A percentile compares a stretch with the other conserved stretches of the same genome.
Conservation (phyloP, 129 eudicot genomes). For the Heracleum sosnowskyi region DNA sequence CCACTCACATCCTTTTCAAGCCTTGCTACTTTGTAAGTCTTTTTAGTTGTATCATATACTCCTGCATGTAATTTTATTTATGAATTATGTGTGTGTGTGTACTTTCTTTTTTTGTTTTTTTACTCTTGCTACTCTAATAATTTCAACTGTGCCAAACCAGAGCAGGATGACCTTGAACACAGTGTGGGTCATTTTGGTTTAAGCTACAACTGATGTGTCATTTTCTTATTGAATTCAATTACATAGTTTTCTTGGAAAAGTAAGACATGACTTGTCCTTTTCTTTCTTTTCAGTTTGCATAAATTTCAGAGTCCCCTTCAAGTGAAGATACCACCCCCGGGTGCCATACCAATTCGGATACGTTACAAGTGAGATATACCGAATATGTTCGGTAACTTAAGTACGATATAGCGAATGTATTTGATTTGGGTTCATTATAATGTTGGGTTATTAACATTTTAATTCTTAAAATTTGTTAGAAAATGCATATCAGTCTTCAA, state of each 20-base stretch:
- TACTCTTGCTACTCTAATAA: background rate
- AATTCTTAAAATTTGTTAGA: too few species aligned
- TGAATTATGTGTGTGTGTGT: background rate
- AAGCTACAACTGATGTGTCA: slow-evolving; percentile 5
- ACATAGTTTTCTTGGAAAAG: slow-evolving; percentile 6
- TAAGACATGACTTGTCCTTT: slow-evolving; percentile 5
- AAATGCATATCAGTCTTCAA: too few species aligned
- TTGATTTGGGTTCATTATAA: too few species aligned
- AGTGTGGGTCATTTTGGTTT: background rate
- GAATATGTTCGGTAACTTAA: background rate
- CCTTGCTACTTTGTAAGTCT: background rate
- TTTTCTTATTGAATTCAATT: slow-evolving; percentile 11
- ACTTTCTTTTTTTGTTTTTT: background rate
- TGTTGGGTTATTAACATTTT: too few species aligned
- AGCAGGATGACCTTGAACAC: background rate
- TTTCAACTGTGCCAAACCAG: background rate
- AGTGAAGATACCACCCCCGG: too few species aligned
- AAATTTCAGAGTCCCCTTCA: slow-evolving; percentile 3
- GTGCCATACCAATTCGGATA: too few species aligned
- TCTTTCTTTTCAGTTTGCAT: slow-evolving; percentile 15
- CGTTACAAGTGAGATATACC: background rate
- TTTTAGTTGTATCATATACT: background rate
- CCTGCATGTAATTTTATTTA: background rate
- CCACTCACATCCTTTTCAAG: background rate
- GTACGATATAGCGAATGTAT: background rate